These are phyloP conservation scores for Chloromonas sp. DNA, from an alignment of 163 green algal genomes.

Conservation along the genomic window DNA sequence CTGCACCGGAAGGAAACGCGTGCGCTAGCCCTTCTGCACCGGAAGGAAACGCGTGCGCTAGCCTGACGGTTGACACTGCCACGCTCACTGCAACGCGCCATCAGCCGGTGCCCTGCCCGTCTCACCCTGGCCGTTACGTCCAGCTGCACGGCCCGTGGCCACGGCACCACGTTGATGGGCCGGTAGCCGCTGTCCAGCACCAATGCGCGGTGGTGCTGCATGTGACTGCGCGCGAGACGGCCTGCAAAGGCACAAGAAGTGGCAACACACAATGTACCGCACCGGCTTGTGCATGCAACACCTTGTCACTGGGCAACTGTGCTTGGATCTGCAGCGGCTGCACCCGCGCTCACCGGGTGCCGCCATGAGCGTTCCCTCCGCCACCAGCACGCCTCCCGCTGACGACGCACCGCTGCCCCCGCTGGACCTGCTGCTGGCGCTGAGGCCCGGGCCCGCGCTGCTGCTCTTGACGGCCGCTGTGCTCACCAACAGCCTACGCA, in stretches of 20 bases:
- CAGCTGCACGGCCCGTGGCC: constrained; percentile 51
- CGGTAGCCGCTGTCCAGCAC: constrained; percentile 38
- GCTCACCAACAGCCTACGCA: neutral
- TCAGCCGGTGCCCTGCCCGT: neutral
- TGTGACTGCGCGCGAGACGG: too few species aligned
- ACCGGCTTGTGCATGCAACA: too few species aligned
- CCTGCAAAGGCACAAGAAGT: too few species aligned
- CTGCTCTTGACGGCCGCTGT: constrained; percentile 11
- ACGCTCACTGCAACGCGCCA: neutral
- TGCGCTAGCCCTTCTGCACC: too few species aligned
- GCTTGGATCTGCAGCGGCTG: too few species aligned
- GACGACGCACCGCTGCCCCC: neutral
- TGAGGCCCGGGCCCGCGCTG: constrained; percentile 13
- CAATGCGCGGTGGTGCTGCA: constrained; percentile 15
- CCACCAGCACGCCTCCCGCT: neutral
- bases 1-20: too few species aligned
- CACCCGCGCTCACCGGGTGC: too few species aligned
- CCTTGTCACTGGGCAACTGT: too few species aligned
- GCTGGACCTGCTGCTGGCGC: neutral
- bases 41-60: too few species aligned
- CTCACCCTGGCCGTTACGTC: constrained; percentile 44
- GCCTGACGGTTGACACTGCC: too few species aligned
- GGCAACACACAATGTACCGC: too few species aligned
- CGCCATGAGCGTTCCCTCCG: neutral
- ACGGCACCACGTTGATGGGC: constrained; percentile 52